Percentiles rank a stretch among this genome's conserved stretches.
These are phyloP conservation scores for Cryptosporidium ubiquitum DNA, from an alignment of 169 alveolate genomes.

Conservation along the genomic window DNA sequence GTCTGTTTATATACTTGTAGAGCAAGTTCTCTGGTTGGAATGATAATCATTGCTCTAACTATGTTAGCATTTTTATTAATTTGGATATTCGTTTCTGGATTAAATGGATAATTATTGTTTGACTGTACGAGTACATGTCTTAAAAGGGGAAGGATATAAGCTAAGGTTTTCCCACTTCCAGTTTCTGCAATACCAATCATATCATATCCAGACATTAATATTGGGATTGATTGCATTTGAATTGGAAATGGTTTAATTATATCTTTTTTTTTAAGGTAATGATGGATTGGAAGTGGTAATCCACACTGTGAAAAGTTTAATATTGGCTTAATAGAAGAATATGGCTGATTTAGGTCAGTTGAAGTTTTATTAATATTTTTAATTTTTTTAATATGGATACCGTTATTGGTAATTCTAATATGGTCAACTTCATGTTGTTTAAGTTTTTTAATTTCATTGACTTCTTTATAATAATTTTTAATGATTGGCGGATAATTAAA, in stretches of 20 bases:
- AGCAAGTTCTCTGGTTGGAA: conserved; percentile 90
- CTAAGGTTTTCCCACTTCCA: conserved; percentile 98
- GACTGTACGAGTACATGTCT: conserved; percentile 93
- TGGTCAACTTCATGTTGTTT: conserved; percentile 91
- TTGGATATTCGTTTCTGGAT: neutral
- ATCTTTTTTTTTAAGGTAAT: conserved; percentile 89
- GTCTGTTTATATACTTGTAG: conserved; percentile 85
- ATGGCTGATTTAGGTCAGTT: conserved; percentile 84
- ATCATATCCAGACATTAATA: conserved; percentile 94
- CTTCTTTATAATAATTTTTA: conserved; percentile 89
- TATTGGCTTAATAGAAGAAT: conserved; percentile 88
- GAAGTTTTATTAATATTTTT: conserved; percentile 86
- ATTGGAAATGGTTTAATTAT: conserved; percentile 96
- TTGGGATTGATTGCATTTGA: conserved; percentile 96
- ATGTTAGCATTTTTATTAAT: neutral
- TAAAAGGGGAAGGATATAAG: conserved; percentile 96
- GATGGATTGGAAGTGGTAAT: conserved; percentile 90
- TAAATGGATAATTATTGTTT: conserved; percentile 60
- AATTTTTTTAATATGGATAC: conserved; percentile 86
- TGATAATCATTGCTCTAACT: conserved; percentile 80
- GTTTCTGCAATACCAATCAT: conserved; percentile 99
- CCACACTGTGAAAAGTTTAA: conserved; percentile 97
- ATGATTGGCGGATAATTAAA: conserved; percentile 86
- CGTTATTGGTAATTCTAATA: conserved; percentile 87
- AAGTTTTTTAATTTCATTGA: conserved; percentile 85